Conservation (phyloP, 257 asterid species). For the Rauvolfia tetraphylla region DNA sequence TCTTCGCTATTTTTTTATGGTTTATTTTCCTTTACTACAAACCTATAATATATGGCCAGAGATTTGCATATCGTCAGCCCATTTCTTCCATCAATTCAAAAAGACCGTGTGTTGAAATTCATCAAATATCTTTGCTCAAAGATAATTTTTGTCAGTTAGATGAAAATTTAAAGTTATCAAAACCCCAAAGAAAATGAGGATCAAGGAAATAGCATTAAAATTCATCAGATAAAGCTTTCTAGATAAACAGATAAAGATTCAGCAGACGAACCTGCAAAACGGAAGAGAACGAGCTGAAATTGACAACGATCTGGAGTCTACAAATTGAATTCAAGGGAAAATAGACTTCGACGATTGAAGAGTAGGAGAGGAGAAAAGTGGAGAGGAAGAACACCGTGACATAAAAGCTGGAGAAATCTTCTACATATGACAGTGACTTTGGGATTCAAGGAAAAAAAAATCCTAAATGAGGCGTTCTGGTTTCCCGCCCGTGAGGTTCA, state of each 20-base stretch:
- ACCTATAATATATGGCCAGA: neutral
- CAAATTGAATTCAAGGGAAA: neutral
- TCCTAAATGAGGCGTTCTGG: slow-evolving; percentile 23
- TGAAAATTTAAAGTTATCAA: no score
- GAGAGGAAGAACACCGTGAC: neutral
- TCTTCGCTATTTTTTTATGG: neutral
- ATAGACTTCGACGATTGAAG: neutral
- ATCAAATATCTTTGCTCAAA: neutral
- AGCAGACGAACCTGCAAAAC: neutral
- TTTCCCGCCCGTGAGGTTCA: slow-evolving; percentile 49
- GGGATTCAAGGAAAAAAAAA: slow-evolving; percentile 22
- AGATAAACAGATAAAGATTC: neutral
- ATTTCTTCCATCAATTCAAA: neutral
- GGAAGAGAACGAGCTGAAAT: neutral
- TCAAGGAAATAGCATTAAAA: neutral
- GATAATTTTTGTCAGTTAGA: neutral
- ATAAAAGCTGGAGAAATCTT: neutral
- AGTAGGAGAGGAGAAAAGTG: neutral
- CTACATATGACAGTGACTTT: slow-evolving; percentile 16
- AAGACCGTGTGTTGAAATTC: neutral
- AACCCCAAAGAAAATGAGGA: no score
- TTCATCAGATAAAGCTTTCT: neutral
- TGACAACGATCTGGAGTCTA: neutral
- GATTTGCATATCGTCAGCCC: neutral
- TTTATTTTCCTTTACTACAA: neutral